Conservation (phyloP, 1,139 yeast genomes). For the Lodderomyces metapsilosis region DNA sequence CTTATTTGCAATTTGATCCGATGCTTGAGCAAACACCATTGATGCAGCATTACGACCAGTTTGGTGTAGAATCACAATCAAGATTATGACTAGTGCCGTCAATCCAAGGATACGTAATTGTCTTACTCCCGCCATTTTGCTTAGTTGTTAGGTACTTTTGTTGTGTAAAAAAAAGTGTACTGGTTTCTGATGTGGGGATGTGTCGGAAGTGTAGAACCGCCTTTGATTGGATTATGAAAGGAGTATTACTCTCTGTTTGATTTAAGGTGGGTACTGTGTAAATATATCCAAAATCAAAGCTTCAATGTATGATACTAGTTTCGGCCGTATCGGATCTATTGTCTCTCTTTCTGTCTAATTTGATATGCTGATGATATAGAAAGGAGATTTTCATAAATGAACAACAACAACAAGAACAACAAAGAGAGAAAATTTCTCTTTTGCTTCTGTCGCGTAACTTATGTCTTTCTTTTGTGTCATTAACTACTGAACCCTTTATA, state of each 20-base stretch:
- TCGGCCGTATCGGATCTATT: too few relatives aligned
- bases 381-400: background rate
- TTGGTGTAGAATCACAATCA: slow-evolving; percentile 19
- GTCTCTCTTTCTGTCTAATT: background rate
- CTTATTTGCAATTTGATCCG: slow-evolving; percentile 15
- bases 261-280: too few relatives aligned
- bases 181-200: background rate
- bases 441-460: background rate
- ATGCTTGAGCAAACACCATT: slow-evolving; percentile 15
- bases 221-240: too few relatives aligned
- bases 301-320: too few relatives aligned
- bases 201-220: background rate
- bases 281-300: too few relatives aligned
- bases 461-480: too few relatives aligned
- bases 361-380: background rate
- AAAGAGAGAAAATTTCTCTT: background rate
- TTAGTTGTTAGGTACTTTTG: too few relatives aligned
- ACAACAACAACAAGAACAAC: background rate
- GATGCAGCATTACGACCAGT: slow-evolving; percentile 14
- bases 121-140: slow-evolving; percentile 19
- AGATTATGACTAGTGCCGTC: slow-evolving; percentile 16
- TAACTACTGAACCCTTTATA: background rate
- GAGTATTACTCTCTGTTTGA: too few relatives aligned
- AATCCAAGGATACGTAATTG: slow-evolving; percentile 21
- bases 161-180: background rate